Evolutionary conservation across 2,329 filamentous ascomycete genomes (phyloP).

Genomic region (Cryphonectria japonica): DNA sequence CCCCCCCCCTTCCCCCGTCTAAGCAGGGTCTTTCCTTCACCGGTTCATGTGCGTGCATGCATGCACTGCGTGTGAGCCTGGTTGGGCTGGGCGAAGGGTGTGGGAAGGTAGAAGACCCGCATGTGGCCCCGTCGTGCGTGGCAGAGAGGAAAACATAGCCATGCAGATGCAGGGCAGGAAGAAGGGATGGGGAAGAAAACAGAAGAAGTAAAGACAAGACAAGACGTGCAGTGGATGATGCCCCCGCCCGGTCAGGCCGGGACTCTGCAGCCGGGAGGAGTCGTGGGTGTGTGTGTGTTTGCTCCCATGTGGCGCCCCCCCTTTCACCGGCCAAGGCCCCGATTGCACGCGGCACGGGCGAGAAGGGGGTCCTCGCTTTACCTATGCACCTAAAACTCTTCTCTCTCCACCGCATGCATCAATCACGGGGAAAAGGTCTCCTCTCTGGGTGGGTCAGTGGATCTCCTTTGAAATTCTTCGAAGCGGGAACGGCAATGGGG

Average conservation of each 20-base stretch:
- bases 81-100: not conserved
- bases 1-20: not conserved
- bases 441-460: not conserved
- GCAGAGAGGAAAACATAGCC: not conserved
- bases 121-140: not conserved
- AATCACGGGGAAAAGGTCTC: constrained; percentile 1
- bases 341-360: constrained; percentile 9
- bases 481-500: constrained; percentile 7
- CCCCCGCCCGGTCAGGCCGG: constrained; percentile 10
- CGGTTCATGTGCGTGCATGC: not conserved
- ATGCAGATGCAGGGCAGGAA: no score
- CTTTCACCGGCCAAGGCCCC: constrained; percentile 8
- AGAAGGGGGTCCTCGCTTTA: not conserved
- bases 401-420: not conserved
- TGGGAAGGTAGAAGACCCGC: constrained; percentile 2
- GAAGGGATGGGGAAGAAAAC: not conserved
- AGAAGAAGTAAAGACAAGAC: constrained; percentile 11
- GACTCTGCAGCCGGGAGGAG: not conserved
- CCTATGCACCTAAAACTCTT: not conserved
- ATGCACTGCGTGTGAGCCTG: not conserved
- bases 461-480: not conserved
- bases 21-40: not conserved
- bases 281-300: not conserved
- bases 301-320: not conserved
- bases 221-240: constrained; percentile 14